phyloP scores from a whole-genome alignment of 306 rosid genomes.

The Dalbergia cultrata region DNA sequence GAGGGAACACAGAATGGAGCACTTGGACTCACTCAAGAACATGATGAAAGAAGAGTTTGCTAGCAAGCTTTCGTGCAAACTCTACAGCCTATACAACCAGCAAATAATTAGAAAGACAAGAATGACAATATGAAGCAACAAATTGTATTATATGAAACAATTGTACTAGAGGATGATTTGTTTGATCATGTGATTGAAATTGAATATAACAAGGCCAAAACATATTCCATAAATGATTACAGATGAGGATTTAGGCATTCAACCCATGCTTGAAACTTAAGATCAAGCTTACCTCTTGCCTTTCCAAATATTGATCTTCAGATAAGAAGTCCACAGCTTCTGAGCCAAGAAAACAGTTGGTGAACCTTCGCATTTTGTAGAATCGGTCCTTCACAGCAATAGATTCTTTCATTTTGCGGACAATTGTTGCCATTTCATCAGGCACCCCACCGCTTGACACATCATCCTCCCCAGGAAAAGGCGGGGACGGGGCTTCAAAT shows the following conservation, averaged over 20 bases:
- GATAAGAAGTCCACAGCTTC: conserved; percentile 91
- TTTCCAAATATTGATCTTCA: conserved; percentile 95
- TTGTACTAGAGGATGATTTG: conserved; percentile 5
- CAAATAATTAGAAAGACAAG: conserved; percentile 43
- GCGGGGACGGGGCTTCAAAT: conserved; percentile 75
- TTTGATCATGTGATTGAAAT: conserved; percentile 24
- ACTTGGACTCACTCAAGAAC: conserved; percentile 80
- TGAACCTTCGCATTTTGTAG: conserved; percentile 80
- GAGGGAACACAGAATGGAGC: conserved; percentile 30
- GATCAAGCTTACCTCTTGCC: conserved; percentile 75
- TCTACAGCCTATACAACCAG: conserved; percentile 73
- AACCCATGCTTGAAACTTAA: conserved; percentile 15
- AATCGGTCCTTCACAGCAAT: conserved; percentile 77
- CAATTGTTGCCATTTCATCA: conserved; percentile 82
- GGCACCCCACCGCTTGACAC: conserved; percentile 63
- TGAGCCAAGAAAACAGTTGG: conserved; percentile 76
- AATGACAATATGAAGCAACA: conserved; percentile 33
- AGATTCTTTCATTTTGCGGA: conserved; percentile 84
- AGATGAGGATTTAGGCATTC: conserved; percentile 28
- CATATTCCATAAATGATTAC: neutral
- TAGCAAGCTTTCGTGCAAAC: conserved; percentile 91
- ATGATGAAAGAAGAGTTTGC: conserved; percentile 74
- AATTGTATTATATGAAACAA: conserved; percentile 5
- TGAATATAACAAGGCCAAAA: conserved; percentile 13
- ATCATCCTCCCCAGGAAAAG: conserved; percentile 93